phyloP scores from a whole-genome alignment of 306 rosid genomes.

The Dalbergia cultrata region DNA sequence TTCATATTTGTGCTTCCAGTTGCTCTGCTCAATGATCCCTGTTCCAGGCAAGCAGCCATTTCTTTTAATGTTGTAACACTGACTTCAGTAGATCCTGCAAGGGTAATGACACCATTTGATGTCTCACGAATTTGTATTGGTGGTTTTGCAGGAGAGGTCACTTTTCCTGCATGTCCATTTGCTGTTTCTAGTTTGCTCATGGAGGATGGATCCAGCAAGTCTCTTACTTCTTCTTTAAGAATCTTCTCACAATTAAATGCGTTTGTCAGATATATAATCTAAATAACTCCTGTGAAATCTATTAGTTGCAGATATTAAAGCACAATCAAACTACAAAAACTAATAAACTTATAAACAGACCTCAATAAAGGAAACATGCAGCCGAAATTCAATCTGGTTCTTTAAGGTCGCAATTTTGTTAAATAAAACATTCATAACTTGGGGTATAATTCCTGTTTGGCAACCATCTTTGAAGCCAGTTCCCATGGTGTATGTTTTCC shows the following conservation, averaged over 20 bases:
- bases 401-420: slow-evolving; percentile 83
- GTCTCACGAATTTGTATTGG: slow-evolving; percentile 99
- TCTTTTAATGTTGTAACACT: slow-evolving; percentile 84
- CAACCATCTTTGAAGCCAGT: slow-evolving; percentile 92
- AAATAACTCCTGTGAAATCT: slow-evolving; percentile 36
- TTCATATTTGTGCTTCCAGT: slow-evolving; percentile 99
- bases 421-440: slow-evolving; percentile 91
- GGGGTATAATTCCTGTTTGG: slow-evolving; percentile 86
- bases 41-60: slow-evolving; percentile 98
- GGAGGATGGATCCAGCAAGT: slow-evolving; percentile 86
- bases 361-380: slow-evolving; percentile 99
- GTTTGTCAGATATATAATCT: slow-evolving; percentile 50
- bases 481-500: slow-evolving; percentile 99
- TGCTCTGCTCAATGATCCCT: slow-evolving; percentile 95
- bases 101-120: slow-evolving; percentile 95
- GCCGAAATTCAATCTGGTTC: slow-evolving; percentile 88
- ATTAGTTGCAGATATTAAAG: slow-evolving; percentile 35
- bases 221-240: slow-evolving; percentile 98
- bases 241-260: slow-evolving; percentile 66
- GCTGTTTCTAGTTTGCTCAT: slow-evolving; percentile 82
- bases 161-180: slow-evolving; percentile 86
- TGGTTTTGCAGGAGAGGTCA: slow-evolving; percentile 77
- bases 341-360: slow-evolving; percentile 53
- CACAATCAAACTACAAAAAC: slow-evolving; percentile 36
- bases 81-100: slow-evolving; percentile 97